Base-by-base conservation (phyloP, 345 rosid genomes). In the Salix suchowensis region DNA sequence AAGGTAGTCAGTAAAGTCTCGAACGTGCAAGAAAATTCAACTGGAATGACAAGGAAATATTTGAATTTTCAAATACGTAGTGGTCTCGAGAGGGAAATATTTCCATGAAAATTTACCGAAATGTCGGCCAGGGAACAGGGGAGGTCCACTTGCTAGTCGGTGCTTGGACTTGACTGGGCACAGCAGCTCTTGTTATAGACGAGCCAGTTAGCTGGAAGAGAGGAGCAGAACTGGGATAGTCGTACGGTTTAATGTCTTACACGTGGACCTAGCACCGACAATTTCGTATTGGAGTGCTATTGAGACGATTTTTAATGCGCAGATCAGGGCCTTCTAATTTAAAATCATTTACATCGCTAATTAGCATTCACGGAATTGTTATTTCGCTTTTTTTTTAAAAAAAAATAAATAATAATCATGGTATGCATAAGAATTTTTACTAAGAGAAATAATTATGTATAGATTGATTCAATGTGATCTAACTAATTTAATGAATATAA, bases 51-150 rank as follows among this genome's bases (percentile, higher is more conserved):
- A 30, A 44, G 6, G 34, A 44, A 62, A 37, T 19, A 55, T 68
- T 21, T 39, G 46, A 30, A 7, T 68, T 60, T 55, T 7, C 5
- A 64, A 26, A 62, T 24, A 13, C 4, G 13, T 62, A 13, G 67
- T 5, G 12, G 32, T 12, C 1, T 10, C 15, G 36, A 24, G 16
- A 5, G 7, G 50, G 50, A 13, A 46, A 46, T 46, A 46, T 14
- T 46, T 46, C 50, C 50, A 13, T 46, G 50, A 4, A 13, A 46
- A 46, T 3, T 46, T 46, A 46, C 50, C 42, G n/a, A 42, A 70
- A 68, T 80, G 89, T 86, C 87, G 83, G 89, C 78, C 74, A 46
- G 81, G 83, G 68, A 74, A 67, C 84, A 68, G 2, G 79, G 52
- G 36, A 26, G 84, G 85, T 76, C 89, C 87, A 78, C 70, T 40